Base-by-base conservation (phyloP, 306 rosid species). In the Dryas octopetala region DNA sequence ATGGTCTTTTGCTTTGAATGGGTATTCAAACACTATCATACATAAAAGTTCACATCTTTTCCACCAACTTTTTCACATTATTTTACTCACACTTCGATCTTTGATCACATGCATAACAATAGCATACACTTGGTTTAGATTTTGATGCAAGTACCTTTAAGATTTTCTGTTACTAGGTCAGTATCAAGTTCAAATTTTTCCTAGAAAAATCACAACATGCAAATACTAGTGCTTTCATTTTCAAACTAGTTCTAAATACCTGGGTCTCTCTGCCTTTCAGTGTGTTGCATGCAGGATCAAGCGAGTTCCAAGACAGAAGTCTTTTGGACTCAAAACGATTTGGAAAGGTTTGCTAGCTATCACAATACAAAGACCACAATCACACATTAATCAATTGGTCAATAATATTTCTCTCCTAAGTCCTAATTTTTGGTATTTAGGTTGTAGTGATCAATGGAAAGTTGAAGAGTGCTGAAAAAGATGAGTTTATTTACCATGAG, bases 401-500 rank as follows among this genome's bases (percentile, higher is more conserved):
- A 53, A 6, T 53, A 23, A 53, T 16, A 14, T 14, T 53, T 53
- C 6, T 53, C 17, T n/a, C 10, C 38, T 32, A 1, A 1, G 38
- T 32, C 38, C 38, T 54, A 3, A 0, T n/a, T 54, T 68, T 46
- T 38, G 49, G 28, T 46, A 32, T 50, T 15, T 57, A 79, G 86
- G 86, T 60, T 71, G 28, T 79, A n/a, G 14, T 83, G 70, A 80
- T 79, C 47, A 76, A 83, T 73, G 84, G 86, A 26, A 83, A 62
- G 60, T 14, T 83, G 73, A 84, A 83, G 51, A 83, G 84, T 75
- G 83, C 84, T 55, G 79, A 79, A 68, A 75, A 54, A 14, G 84
- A 83, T 53, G 83, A 76, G 69, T 79, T 79, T 50, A 68, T 76
- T 40, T 83, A 83, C 76, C 84, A 79, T 67, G 86, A 83, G 17